phyloP scores from a whole-genome alignment of 768 basidiomycete genomes.

The Ramaria sp. region DNA sequence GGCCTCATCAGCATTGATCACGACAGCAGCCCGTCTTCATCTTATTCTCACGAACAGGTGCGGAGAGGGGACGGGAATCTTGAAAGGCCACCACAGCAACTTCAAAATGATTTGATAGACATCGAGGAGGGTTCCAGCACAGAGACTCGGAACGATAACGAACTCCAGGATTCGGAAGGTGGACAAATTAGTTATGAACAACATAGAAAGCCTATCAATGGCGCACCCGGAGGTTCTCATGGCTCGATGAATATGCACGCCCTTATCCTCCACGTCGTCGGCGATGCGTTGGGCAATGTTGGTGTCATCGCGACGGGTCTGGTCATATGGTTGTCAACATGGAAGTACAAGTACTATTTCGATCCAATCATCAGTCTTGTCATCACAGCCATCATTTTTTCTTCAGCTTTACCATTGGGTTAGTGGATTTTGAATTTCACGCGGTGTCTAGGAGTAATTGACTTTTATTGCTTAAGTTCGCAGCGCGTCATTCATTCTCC shows the following conservation, averaged over 20 bases:
- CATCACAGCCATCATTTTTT: conserved; percentile 95
- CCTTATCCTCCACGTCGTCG: conserved; percentile 85
- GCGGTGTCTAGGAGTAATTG: neutral
- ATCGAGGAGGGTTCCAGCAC: neutral
- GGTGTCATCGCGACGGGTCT: conserved; percentile 95
- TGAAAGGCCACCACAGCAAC: neutral
- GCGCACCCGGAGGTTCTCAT: neutral
- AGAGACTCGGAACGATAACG: neutral
- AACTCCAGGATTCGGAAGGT: neutral
- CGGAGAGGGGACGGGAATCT: neutral
- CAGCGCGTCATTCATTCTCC: conserved; percentile 86
- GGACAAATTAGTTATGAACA: neutral
- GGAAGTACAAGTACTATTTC: conserved; percentile 81
- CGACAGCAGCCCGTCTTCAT: neutral
- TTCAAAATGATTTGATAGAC: neutral
- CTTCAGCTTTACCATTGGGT: conserved; percentile 87
- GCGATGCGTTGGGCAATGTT: conserved; percentile 95
- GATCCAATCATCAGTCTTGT: conserved; percentile 90
- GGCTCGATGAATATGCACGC: conserved; percentile 99
- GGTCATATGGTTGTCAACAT: conserved; percentile 83
- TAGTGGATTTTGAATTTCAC: conserved; percentile 18
- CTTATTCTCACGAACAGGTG: neutral
- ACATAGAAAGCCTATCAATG: neutral
- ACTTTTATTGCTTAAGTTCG: conserved; percentile 37
- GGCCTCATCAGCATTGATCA: conserved; percentile 8